phyloP scores from a whole-genome alignment of 2,329 filamentous ascomycete species.

The Didymellaceae sp. region DNA sequence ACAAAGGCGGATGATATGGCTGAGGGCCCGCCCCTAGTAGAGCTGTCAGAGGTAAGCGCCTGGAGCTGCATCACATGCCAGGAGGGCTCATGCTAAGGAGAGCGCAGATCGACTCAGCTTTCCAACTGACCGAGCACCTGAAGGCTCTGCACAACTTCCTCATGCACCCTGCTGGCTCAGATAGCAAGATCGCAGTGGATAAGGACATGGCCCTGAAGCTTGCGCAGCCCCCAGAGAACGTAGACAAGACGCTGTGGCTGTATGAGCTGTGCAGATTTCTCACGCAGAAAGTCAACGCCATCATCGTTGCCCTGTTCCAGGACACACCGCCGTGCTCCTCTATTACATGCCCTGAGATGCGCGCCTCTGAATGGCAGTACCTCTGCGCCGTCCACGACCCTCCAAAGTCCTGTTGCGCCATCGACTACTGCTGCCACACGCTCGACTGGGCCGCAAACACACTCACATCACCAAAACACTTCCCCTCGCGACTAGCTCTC shows the following conservation, averaged over 20 bases:
- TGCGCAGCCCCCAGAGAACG: slow-evolving; percentile 77
- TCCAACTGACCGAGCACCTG: slow-evolving; percentile 96
- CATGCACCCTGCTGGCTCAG: slow-evolving; percentile 64
- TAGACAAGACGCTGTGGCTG: slow-evolving; percentile 90
- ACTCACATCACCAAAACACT: slow-evolving; percentile 92
- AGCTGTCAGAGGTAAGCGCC: slow-evolving; percentile 76
- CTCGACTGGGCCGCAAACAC: slow-evolving; percentile 97
- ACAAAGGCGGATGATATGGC: slow-evolving; percentile 94
- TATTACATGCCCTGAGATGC: slow-evolving; percentile 94
- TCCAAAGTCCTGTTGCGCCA: slow-evolving; percentile 95
- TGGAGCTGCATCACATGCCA: neutral
- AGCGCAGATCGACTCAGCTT: slow-evolving; percentile 87
- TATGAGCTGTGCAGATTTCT: slow-evolving; percentile 98
- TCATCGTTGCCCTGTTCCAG: slow-evolving; percentile 91
- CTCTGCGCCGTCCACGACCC: slow-evolving; percentile 96
- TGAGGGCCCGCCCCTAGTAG: slow-evolving; percentile 85
- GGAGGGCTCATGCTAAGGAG: slow-evolving; percentile 25
- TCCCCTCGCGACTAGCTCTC: slow-evolving; percentile 79
- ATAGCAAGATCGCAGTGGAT: slow-evolving; percentile 73
- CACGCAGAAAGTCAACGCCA: slow-evolving; percentile 89
- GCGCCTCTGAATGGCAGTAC: slow-evolving; percentile 98
- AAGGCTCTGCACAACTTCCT: slow-evolving; percentile 87
- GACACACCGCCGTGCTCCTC: slow-evolving; percentile 89
- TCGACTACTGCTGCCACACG: slow-evolving; percentile 99
- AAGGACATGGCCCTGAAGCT: slow-evolving; percentile 77